Conservation (phyloP, 306 rosid species). For the Lotus japonicus region DNA sequence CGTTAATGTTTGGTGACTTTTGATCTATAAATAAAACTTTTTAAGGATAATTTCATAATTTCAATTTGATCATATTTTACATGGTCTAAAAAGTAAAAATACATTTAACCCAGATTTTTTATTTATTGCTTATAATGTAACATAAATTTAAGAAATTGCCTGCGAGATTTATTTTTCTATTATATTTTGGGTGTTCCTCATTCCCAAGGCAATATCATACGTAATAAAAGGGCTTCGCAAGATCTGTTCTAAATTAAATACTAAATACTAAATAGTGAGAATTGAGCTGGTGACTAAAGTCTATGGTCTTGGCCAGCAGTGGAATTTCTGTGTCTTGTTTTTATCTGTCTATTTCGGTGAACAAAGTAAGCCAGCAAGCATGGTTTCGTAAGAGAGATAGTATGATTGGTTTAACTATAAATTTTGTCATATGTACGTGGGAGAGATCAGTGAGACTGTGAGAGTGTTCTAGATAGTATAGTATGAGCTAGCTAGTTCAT, state of each 20-base stretch:
- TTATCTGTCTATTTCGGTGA: neutral
- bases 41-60: too few species aligned
- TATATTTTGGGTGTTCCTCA: too few species aligned
- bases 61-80: too few species aligned
- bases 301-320: slow-evolving; percentile 5
- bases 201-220: too few species aligned
- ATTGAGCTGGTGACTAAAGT: slow-evolving; percentile 1
- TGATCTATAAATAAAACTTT: too few species aligned
- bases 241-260: neutral
- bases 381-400: slow-evolving; percentile 7
- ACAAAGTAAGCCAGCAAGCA: neutral
- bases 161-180: too few species aligned
- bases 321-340: neutral
- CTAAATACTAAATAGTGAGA: neutral
- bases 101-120: too few species aligned
- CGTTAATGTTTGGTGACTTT: too few species aligned
- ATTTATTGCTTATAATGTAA: too few species aligned
- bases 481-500: neutral
- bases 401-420: slow-evolving; percentile 9
- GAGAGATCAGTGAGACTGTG: neutral
- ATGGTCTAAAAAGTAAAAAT: too few species aligned
- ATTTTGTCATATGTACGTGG: slow-evolving; percentile 4
- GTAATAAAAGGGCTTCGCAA: neutral
- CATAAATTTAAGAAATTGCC: too few species aligned
- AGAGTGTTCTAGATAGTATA: slow-evolving; percentile 1